Evolutionary conservation across 2,329 filamentous ascomycete species (phyloP).

Genomic region (Aspergillus terreus): DNA sequence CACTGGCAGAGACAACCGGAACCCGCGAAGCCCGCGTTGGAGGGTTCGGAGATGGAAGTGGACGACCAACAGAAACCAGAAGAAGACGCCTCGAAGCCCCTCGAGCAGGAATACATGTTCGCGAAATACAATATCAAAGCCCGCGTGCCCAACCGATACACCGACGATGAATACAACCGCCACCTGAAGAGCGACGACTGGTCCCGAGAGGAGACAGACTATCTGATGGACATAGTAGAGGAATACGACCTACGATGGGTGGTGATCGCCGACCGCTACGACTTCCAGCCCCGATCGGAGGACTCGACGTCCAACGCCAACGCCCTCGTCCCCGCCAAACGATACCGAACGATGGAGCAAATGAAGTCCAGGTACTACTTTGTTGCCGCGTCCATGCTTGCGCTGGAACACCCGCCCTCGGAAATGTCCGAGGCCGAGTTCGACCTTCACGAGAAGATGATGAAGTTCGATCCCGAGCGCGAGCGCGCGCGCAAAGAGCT

Average conservation of each 20-base stretch:
- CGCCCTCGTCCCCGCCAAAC: slow-evolving; percentile 37
- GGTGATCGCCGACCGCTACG: slow-evolving; percentile 88
- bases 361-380: slow-evolving; percentile 89
- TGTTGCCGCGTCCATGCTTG: slow-evolving; percentile 78
- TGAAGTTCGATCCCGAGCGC: slow-evolving; percentile 75
- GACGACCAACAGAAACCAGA: slow-evolving; percentile 39
- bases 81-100: slow-evolving; percentile 27
- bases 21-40: slow-evolving; percentile 35
- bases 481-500: slow-evolving; percentile 81
- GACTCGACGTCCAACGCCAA: slow-evolving; percentile 19
- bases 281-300: slow-evolving; percentile 49
- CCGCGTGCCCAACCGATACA: slow-evolving; percentile 70
- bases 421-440: slow-evolving; percentile 88
- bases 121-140: slow-evolving; percentile 85
- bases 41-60: slow-evolving; percentile 35
- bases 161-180: slow-evolving; percentile 77
- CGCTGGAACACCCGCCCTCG: slow-evolving; percentile 71
- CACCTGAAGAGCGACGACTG: slow-evolving; percentile 73
- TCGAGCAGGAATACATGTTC: slow-evolving; percentile 57
- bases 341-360: slow-evolving; percentile 74
- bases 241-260: slow-evolving; percentile 89
- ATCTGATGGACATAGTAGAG: slow-evolving; percentile 69
- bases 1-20: slow-evolving; percentile 75
- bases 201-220: slow-evolving; percentile 92
- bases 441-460: slow-evolving; percentile 76